These are phyloP conservation scores for Gossypium thurberi DNA, from an alignment of 345 rosid genomes.

Conservation along the genomic window DNA sequence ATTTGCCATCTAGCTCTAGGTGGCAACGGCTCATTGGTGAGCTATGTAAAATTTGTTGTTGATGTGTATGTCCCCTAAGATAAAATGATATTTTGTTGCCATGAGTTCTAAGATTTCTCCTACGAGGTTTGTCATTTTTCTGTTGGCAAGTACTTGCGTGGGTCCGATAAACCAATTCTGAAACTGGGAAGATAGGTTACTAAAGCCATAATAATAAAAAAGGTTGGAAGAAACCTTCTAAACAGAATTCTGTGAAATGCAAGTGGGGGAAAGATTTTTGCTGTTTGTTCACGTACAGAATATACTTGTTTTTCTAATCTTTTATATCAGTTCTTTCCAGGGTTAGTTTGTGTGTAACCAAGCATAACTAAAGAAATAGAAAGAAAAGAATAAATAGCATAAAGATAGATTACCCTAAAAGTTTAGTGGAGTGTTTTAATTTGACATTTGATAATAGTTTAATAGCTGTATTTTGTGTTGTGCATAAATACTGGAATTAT, in stretches of 20 bases:
- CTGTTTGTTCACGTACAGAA: neutral
- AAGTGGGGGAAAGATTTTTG: neutral
- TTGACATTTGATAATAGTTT: neutral
- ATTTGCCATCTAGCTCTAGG: conserved; percentile 3
- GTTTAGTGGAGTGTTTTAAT: neutral
- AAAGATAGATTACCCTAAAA: neutral
- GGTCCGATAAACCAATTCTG: neutral
- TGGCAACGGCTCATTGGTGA: neutral
- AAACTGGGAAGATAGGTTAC: neutral
- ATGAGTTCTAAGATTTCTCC: neutral
- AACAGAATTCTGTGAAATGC: neutral
- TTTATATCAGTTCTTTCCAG: neutral
- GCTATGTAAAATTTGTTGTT: neutral
- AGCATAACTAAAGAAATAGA: neutral
- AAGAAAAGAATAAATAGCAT: neutral
- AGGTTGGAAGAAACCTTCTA: neutral
- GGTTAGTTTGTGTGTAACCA: neutral
- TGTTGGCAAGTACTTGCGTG: neutral
- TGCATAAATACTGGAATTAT: neutral
- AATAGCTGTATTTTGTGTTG: neutral
- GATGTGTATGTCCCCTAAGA: neutral
- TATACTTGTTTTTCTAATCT: neutral
- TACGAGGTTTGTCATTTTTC: neutral
- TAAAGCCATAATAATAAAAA: neutral
- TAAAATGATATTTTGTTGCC: neutral